Evolutionary conservation across 306 rosid genomes (phyloP), one percentile per base, ranked within the genome.

Genomic region (Senna tora): DNA sequence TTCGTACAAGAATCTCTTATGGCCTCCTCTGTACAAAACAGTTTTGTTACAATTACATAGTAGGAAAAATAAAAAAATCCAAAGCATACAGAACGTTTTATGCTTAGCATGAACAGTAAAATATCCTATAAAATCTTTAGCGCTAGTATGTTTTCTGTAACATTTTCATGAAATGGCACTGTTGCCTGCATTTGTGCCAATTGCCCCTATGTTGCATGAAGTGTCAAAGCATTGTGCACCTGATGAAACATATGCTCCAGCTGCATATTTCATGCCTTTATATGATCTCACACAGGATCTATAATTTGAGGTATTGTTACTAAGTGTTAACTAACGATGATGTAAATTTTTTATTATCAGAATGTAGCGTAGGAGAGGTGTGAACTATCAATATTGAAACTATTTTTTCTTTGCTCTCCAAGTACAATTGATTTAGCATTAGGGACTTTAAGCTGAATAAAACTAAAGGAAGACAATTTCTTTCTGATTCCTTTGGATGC

Each of bases 321-420:
- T 21, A 43, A 71, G 11, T 49, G 52, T 5, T 45, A 45, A 45
- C 45, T 42, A 53, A 45, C 62, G 34, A 43, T 36, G n/a, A 49
- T 65, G 39, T 25, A 25, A 34, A 62, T 71, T 64, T 39, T 67
- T 66, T 45, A 30, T 20, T 60, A 52, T 20, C 16, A 42, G 67
- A 65, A 42, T 50, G 60, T 51, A 33, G 36, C 58, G 16, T 6
- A 65, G 77, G 55, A 75, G 15, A 75, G 71, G 10, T 64, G 65
- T n/a, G n/a, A n/a, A n/a, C n/a, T n/a, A n/a, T 33, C 59, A 56
- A 62, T 21, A 47, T 19, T 56, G 74, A 69, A 75, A 47, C 46
- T 14, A 20, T 38, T 38, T 64, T 74, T 45, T 56, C 71, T 52
- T 70, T 65, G 62, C 54, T n/a, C 41, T 19, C 58, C 42, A 67